Base-by-base conservation (phyloP, 1,284 basidiomycete genomes). In the Malassezia dermatis region DNA sequence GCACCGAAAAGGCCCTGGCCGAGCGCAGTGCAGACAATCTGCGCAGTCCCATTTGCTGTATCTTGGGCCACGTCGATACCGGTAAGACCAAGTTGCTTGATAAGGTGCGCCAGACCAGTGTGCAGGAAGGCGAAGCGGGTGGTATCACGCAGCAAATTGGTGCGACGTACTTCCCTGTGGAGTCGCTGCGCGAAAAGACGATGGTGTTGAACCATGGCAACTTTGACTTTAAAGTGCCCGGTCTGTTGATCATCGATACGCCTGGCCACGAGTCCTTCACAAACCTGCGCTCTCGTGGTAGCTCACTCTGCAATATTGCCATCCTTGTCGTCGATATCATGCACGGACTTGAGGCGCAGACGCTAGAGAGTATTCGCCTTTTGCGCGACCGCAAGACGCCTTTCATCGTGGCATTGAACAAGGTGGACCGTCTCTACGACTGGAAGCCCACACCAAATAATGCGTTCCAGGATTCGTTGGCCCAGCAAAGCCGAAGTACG, bases 91-190 rank as follows among this genome's bases (percentile, higher is more conserved):
- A 96, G 77, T 78, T 99, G 46, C 79, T 99, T 63, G 94, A 99
- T 77, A 98, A 98, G 89, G 96, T 99, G 75, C 90, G 94, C 68
- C 93, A 98, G 85, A 98, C 93, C 8, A 96, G 96, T 67, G 94
- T 99, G 17, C 93, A 98, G 79, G 93, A 95, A 76, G 94, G 94
- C 57, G 94, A 99, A 81, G 94, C 94, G 1, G 94, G 94, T 73
- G 94, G 94, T 80, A 99, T 99, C 75, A 99, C 94, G 0, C 94
- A 98, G 77, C 94, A 99, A 75, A 99, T 99, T 66, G 94, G 94
- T 80, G 94, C 94, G n/a, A 99, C 94, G 0, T 99, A 94, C 80
- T 98, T 99, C 84, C 94, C 94, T 44, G 85, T 86, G 46, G 87
- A 91, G n/a, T 89, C 90, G 7, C 94, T 99, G 75, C 83, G 86